Evolutionary conservation across 352 stramenopile species (phyloP).

Genomic region (Nothophytophthora sp.): DNA sequence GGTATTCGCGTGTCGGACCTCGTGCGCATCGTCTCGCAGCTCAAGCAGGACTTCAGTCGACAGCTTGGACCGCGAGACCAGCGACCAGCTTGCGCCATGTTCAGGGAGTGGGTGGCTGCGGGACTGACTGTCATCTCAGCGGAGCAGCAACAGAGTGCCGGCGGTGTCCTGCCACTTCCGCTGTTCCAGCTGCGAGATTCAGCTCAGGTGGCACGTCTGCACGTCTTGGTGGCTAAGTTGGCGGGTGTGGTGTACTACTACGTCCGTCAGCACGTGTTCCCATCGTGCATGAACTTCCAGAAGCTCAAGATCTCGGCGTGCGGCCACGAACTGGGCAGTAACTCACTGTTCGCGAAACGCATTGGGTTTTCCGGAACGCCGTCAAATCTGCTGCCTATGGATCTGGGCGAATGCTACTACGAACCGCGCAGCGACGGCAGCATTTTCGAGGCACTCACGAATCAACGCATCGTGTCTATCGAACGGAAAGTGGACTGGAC

Average conservation of each 20-base stretch:
- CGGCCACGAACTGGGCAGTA: constrained; percentile 98
- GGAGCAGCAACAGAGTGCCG: constrained; percentile 32
- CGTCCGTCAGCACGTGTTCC: constrained; percentile 98
- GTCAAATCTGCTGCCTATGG: constrained; percentile 98
- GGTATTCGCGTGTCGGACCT: constrained; percentile 87
- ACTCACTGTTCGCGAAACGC: constrained; percentile 97
- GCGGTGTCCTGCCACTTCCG: constrained; percentile 92
- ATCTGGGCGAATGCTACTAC: constrained; percentile 98
- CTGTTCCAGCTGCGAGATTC: constrained; percentile 97
- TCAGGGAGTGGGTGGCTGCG: constrained; percentile 70
- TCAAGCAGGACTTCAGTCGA: constrained; percentile 88
- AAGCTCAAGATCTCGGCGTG: constrained; percentile 99
- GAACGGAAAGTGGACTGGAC: constrained; percentile 86
- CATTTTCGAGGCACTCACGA: constrained; percentile 98
- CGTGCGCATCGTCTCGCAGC: constrained; percentile 83
- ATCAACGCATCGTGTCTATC: constrained; percentile 89
- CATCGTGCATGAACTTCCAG: constrained; percentile 99
- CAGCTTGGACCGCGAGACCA: constrained; percentile 84
- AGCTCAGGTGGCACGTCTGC: constrained; percentile 95
- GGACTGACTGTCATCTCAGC: constrained; percentile 39
- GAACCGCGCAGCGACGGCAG: constrained; percentile 98
- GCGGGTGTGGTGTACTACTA: constrained; percentile 98
- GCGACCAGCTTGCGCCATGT: constrained; percentile 75
- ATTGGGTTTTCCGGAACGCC: constrained; percentile 99
- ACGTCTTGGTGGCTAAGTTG: constrained; percentile 93